These are phyloP conservation scores for Sphaceloma murrayae DNA, from an alignment of 2,329 filamentous ascomycete genomes.

Conservation along the genomic window DNA sequence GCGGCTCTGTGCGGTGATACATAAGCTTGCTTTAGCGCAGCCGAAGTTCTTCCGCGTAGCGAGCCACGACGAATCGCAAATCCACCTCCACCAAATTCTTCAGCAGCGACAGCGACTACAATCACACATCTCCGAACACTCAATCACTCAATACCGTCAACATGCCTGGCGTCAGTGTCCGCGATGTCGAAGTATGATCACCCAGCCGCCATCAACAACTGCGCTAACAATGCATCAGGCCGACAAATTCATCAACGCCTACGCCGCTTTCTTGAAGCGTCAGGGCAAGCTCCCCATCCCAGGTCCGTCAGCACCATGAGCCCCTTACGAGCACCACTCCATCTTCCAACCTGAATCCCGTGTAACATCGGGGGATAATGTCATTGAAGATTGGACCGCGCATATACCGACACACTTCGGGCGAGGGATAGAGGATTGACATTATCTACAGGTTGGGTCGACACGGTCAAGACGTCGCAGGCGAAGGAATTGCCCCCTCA, in stretches of 20 bases:
- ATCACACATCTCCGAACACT: background rate
- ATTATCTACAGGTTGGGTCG: conserved; percentile 78
- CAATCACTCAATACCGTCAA: conserved; percentile 46
- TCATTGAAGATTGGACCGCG: conserved; percentile 18
- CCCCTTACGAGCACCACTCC: conserved; percentile 18
- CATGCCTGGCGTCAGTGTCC: conserved; percentile 74
- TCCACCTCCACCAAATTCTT: background rate
- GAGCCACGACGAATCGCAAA: background rate
- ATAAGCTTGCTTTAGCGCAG: background rate
- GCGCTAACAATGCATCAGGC: conserved; percentile 42
- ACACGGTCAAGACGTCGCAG: conserved; percentile 96
- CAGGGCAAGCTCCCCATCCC: conserved; percentile 88
- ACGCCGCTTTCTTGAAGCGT: conserved; percentile 84
- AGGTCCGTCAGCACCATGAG: conserved; percentile 50
- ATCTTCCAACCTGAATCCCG: conserved; percentile 42
- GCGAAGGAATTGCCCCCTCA: conserved; percentile 97
- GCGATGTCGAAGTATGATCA: conserved; percentile 71
- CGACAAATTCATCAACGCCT: conserved; percentile 81
- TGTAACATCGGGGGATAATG: conserved; percentile 41
- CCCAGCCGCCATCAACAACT: too few species aligned
- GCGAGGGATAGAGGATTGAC: conserved; percentile 30
- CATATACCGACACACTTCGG: background rate
- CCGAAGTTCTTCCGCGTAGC: background rate
- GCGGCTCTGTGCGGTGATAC: too few species aligned
- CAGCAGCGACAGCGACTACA: conserved; percentile 16